These are phyloP conservation scores for Globisporangium nagaii DNA, from an alignment of 352 stramenopile species.

Conservation along the genomic window DNA sequence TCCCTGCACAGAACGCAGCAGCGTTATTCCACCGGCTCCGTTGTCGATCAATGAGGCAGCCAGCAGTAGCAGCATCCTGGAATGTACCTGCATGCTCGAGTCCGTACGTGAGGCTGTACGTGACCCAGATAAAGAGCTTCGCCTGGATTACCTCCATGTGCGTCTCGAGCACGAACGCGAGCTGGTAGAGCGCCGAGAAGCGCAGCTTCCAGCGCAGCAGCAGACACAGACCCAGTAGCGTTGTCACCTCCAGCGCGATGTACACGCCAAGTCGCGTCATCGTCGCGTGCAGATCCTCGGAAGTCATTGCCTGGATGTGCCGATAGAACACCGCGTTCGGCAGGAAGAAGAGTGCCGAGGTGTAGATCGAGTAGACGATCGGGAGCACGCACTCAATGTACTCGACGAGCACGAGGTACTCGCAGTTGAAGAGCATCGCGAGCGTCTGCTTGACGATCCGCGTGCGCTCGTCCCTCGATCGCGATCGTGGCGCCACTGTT, in stretches of 20 bases:
- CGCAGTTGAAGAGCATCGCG: slow-evolving; percentile 14
- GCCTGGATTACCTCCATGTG: slow-evolving; percentile 32
- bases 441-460: not conserved
- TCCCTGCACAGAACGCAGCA: not conserved
- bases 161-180: slow-evolving; percentile 47
- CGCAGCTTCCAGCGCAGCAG: slow-evolving; percentile 5
- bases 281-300: not conserved
- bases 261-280: slow-evolving; percentile 8
- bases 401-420: slow-evolving; percentile 20
- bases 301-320: not conserved
- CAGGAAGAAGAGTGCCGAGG: not conserved
- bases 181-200: too few relatives aligned
- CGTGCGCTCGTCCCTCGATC: not conserved
- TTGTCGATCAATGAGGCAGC: not conserved
- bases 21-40: too few relatives aligned
- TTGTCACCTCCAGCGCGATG: slow-evolving; percentile 4
- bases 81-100: not conserved
- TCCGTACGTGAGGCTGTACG: slow-evolving; percentile 7
- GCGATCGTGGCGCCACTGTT: too few relatives aligned
- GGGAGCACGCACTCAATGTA: slow-evolving; percentile 19
- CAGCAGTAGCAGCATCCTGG: too few relatives aligned
- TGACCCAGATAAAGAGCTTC: slow-evolving; percentile 33
- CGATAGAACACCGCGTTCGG: slow-evolving; percentile 14
- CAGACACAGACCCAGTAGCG: slow-evolving; percentile 1
- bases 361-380: slow-evolving; percentile 9